Conservation (phyloP, 1,284 basidiomycete species). For the Apiotrichum sp. region DNA sequence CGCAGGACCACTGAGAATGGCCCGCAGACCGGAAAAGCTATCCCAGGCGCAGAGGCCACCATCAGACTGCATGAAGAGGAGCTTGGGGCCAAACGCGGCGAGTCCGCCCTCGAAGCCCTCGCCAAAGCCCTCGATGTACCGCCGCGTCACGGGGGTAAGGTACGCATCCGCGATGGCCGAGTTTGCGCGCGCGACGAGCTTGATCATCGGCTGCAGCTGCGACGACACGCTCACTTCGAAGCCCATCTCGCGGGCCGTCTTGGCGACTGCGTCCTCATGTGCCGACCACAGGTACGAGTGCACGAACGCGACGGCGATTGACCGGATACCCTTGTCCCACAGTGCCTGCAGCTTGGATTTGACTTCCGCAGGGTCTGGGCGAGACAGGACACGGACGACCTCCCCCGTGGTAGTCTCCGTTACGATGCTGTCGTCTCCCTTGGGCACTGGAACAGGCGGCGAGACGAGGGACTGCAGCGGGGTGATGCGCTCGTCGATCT, state of each 20-base stretch:
- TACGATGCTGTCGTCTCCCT: constrained; percentile 18
- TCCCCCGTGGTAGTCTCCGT: constrained; percentile 57
- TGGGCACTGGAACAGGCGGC: constrained; percentile 16
- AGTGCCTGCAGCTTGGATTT: constrained; percentile 26
- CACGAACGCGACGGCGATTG: constrained; percentile 32
- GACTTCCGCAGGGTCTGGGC: constrained; percentile 45
- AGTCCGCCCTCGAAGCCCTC: constrained; percentile 44
- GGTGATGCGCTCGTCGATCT: constrained; percentile 80
- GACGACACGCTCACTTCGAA: constrained; percentile 35
- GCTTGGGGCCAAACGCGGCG: constrained; percentile 34
- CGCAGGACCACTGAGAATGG: constrained; percentile 49
- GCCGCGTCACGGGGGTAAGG: constrained; percentile 49
- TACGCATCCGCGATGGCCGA: constrained; percentile 53
- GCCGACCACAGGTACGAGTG: constrained; percentile 35
- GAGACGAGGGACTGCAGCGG: constrained; percentile 50
- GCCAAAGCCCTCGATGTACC: constrained; percentile 48
- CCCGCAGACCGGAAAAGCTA: constrained; percentile 32
- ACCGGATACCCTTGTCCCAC: constrained; percentile 28
- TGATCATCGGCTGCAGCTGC: constrained; percentile 41
- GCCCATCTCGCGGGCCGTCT: constrained; percentile 31
- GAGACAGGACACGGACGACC: constrained; percentile 74
- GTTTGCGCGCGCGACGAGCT: constrained; percentile 50
- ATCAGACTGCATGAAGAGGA: constrained; percentile 49
- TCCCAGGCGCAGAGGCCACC: constrained; percentile 44
- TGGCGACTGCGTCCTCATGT: constrained; percentile 33